A percentile compares a stretch with the other conserved stretches of the same genome.
Evolutionary conservation across 768 basidiomycete species (phyloP).

Genomic region (Amanita jacksonii): DNA sequence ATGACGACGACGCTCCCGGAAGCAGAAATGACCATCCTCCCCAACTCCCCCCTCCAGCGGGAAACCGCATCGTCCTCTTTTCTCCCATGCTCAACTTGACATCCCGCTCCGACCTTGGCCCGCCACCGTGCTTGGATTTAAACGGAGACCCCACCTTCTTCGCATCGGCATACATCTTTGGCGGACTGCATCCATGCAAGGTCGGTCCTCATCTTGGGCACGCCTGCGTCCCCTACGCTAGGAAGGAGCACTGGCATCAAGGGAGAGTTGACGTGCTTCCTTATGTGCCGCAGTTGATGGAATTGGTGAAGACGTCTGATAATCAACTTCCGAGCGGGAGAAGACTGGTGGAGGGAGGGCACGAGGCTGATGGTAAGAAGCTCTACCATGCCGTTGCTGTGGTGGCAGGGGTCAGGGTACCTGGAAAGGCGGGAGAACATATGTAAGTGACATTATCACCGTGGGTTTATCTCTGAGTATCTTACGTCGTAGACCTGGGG

Average conservation of each 20-base stretch:
- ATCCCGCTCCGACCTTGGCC: slow-evolving; percentile 29
- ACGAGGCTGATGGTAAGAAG: slow-evolving; percentile 57
- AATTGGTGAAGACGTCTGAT: slow-evolving; percentile 54
- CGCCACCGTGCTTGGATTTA: slow-evolving; percentile 44
- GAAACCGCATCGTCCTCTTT: slow-evolving; percentile 33
- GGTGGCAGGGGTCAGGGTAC: slow-evolving; percentile 47
- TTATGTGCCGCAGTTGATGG: slow-evolving; percentile 44
- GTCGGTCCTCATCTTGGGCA: slow-evolving; percentile 48
- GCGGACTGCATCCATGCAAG: slow-evolving; percentile 79
- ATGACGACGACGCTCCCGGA: no score
- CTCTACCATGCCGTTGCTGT: slow-evolving; percentile 58
- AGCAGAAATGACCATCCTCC: no score
- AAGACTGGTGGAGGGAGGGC: slow-evolving; percentile 61
- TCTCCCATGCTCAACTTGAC: slow-evolving; percentile 31
- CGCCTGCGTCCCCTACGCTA: slow-evolving; percentile 54
- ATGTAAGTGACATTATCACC: slow-evolving; percentile 30
- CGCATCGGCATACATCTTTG: slow-evolving; percentile 60
- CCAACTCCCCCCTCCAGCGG: slow-evolving; percentile 34
- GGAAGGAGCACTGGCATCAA: slow-evolving; percentile 45
- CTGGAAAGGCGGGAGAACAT: slow-evolving; percentile 67
- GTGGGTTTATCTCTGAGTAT: no score
- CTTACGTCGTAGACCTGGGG: slow-evolving; percentile 24
- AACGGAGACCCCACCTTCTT: slow-evolving; percentile 60
- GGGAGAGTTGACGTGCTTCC: slow-evolving; percentile 73
- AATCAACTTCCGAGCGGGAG: slow-evolving; percentile 52